Percentiles rank a stretch among this genome's conserved stretches.
These are phyloP conservation scores for Tillandsia fasciculata DNA, from an alignment of 176 grass and related monocot genomes.

Conservation along the genomic window DNA sequence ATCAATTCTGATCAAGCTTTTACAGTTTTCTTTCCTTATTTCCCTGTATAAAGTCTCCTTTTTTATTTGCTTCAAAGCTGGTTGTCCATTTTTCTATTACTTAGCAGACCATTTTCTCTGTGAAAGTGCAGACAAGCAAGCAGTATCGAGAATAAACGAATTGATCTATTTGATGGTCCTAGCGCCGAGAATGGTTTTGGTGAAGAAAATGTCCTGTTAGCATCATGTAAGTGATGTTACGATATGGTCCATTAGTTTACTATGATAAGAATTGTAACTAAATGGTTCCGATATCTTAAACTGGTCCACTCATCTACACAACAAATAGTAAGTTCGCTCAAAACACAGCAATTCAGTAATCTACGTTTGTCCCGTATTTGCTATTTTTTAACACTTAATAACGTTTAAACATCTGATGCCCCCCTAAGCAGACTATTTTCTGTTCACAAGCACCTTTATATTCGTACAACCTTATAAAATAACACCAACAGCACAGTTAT, in stretches of 20 bases:
- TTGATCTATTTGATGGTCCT: constrained; percentile 84
- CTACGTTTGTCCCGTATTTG: too few species aligned
- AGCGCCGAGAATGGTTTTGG: constrained; percentile 57
- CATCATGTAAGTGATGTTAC: constrained; percentile 58
- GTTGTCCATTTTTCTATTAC: not conserved
- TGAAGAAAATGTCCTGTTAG: constrained; percentile 76
- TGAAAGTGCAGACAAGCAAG: constrained; percentile 52
- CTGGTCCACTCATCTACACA: not conserved
- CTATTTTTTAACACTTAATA: too few species aligned
- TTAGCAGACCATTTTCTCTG: not conserved
- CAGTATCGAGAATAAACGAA: constrained; percentile 54
- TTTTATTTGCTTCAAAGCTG: not conserved
- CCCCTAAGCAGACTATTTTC: too few species aligned
- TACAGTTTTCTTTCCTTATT: not conserved
- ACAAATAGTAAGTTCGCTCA: too few species aligned
- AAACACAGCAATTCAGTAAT: too few species aligned
- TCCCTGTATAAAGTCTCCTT: not conserved
- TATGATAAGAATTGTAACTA: not conserved
- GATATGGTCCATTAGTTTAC: not conserved
- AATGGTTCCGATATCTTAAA: not conserved
- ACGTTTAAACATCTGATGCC: too few species aligned
- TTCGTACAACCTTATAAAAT: too few species aligned
- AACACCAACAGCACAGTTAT: too few species aligned
- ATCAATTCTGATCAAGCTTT: not conserved
- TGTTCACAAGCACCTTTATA: too few species aligned